Base-by-base conservation (phyloP, 2,329 filamentous ascomycete genomes). In the Dactylonectria estremocensis region DNA sequence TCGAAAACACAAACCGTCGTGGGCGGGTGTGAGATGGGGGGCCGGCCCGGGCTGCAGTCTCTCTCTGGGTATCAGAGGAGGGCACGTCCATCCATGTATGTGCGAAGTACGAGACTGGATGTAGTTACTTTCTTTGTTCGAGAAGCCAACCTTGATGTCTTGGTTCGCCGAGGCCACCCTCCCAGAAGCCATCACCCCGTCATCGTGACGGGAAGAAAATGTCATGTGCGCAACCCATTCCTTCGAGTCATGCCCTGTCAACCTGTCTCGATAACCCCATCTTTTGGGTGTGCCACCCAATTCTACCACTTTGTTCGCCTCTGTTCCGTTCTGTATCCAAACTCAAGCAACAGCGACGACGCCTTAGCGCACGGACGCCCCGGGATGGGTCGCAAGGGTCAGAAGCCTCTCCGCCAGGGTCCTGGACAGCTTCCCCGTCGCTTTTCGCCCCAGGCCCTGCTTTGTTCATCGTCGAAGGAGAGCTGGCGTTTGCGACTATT, bases 381-480 rank as follows among this genome's bases (percentile, higher is more conserved):
- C 64, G 58, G 58, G 53, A 46, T 61, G 58, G 45, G 63, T 56
- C 13, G 64, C 64, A 66, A 61, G 63, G 63, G 60, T 56, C 50
- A 55, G 63, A 66, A 61, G 52, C 52, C 40, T 66, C 62, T 33
- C 60, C 46, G 57, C 57, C 57, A 66, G 64, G 64, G 58, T 28
- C 37, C 37, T 14, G 37, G 13, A 40, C 52, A 52, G 58, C 53
- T 61, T 61, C 52, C 46, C 52, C 58, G 58, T 66, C 52, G 57
- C 52, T 57, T 37, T 60, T 35, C 24, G 24, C 50, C 43, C 50
- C 50, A 61, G 18, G 49, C 33, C 40, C 43, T 65, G 33, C 18
- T 50, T 65, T 56, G 45, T 55, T 33, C 48, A 40, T 50, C 37
- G 31, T 46, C 33, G 16, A 48, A 50, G 37, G 24, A 28, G 24